A percentile compares a stretch with the other conserved stretches of the same genome.
phyloP scores from a whole-genome alignment of 2,329 filamentous ascomycete genomes.

The Alternaria sp. region DNA sequence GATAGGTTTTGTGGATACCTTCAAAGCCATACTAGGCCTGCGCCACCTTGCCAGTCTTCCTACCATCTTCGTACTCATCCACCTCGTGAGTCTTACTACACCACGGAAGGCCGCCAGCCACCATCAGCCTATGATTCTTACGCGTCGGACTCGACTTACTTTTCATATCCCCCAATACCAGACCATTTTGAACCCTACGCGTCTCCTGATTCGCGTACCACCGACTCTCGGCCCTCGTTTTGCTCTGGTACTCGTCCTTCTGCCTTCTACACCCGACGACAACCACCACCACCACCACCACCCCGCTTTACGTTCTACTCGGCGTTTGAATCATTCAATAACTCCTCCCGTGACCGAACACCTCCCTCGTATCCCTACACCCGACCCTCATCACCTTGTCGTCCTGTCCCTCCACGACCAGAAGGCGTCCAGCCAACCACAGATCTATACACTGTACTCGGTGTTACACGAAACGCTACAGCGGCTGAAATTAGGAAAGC shows the following conservation, averaged over 20 bases:
- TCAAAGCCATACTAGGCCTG: neutral
- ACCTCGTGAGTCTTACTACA: neutral
- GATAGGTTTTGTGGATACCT: neutral
- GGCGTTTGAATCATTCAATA: neutral
- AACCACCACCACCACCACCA: neutral
- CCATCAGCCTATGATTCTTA: neutral
- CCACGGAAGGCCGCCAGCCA: neutral
- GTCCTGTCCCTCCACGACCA: neutral
- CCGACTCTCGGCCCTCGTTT: neutral
- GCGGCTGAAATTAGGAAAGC: conserved; percentile 91
- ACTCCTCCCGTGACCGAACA: neutral
- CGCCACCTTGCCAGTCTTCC: neutral
- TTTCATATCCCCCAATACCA: neutral
- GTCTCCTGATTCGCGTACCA: neutral
- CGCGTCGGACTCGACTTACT: neutral
- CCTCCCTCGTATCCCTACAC: neutral
- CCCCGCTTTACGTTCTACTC: neutral
- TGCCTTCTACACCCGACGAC: neutral
- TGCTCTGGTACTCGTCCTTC: neutral
- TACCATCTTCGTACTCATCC: neutral
- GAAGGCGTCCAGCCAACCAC: conserved; percentile 2
- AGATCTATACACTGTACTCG: conserved; percentile 85
- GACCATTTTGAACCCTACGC: neutral
- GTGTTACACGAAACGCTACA: conserved; percentile 77
- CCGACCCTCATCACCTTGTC: neutral